Evolutionary conservation across 2,329 filamentous ascomycete genomes (phyloP).

Genomic region (Calonectria pauciramosa): DNA sequence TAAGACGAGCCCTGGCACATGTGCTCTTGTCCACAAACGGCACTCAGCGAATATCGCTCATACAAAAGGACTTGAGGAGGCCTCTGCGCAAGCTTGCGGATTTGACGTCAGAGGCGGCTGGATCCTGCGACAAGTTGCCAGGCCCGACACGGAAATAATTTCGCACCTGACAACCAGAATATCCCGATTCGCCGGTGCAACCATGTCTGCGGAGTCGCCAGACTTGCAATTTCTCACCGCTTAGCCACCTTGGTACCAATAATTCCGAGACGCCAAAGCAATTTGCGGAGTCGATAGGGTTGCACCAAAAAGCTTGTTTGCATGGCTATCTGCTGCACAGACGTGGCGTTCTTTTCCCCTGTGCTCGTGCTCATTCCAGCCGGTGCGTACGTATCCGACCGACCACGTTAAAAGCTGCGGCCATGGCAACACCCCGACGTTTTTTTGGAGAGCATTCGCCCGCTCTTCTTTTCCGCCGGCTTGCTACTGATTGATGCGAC

Average conservation of each 20-base stretch:
- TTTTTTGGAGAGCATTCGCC: background rate
- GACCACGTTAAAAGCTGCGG: background rate
- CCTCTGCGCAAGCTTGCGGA: background rate
- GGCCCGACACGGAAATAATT: background rate
- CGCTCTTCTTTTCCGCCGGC: background rate
- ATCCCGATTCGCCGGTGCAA: background rate
- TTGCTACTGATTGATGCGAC: background rate
- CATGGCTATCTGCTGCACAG: background rate
- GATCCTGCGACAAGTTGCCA: background rate
- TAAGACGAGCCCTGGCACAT: background rate
- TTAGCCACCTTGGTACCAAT: background rate
- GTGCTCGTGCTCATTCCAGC: background rate
- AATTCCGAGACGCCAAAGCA: background rate
- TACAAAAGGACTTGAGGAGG: background rate
- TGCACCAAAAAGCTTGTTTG: background rate
- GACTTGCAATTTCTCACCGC: background rate
- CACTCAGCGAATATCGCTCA: background rate
- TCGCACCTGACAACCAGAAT: background rate
- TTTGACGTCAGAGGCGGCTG: background rate
- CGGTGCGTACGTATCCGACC: background rate
- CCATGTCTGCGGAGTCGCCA: background rate
- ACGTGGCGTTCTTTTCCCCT: background rate
- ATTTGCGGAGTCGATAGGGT: background rate
- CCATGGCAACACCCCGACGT: background rate
- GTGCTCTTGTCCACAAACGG: background rate